phyloP scores from a whole-genome alignment of 2,329 filamentous ascomycete genomes.

The Sphaceloma murrayae region DNA sequence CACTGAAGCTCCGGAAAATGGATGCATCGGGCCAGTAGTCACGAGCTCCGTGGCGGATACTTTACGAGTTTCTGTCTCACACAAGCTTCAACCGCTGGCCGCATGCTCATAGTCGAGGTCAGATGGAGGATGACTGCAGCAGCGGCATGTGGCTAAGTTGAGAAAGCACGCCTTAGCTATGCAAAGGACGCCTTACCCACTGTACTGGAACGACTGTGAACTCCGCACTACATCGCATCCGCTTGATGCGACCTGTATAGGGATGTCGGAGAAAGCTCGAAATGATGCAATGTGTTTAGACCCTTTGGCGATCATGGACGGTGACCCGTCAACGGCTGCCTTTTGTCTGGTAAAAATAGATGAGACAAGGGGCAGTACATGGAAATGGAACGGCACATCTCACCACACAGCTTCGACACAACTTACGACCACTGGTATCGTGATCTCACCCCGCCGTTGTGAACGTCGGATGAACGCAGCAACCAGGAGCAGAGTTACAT shows the following conservation, averaged over 20 bases:
- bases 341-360: conserved; percentile 4
- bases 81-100: conserved; percentile 13
- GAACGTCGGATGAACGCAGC: neutral
- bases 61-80: conserved; percentile 4
- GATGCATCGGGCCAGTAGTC: conserved; percentile 6
- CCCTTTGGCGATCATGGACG: conserved; percentile 7
- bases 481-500: conserved; percentile 1
- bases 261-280: neutral
- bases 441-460: conserved; percentile 2
- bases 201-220: conserved; percentile 8
- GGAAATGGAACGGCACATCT: conserved; percentile 9
- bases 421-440: neutral
- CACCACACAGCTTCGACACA: neutral
- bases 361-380: conserved; percentile 5
- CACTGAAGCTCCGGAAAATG: neutral
- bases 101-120: neutral
- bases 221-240: neutral
- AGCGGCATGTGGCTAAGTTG: conserved; percentile 3
- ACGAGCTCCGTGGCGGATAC: conserved; percentile 1
- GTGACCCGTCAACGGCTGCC: conserved; percentile 2
- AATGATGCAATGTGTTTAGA: conserved; percentile 1
- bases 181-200: conserved; percentile 10
- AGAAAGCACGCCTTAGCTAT: conserved; percentile 5
- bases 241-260: neutral
- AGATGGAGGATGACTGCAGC: neutral